Evolutionary conservation across 352 stramenopile genomes (phyloP), one percentile per base, ranked within the genome.

Genomic region (Phytophthora sojae): DNA sequence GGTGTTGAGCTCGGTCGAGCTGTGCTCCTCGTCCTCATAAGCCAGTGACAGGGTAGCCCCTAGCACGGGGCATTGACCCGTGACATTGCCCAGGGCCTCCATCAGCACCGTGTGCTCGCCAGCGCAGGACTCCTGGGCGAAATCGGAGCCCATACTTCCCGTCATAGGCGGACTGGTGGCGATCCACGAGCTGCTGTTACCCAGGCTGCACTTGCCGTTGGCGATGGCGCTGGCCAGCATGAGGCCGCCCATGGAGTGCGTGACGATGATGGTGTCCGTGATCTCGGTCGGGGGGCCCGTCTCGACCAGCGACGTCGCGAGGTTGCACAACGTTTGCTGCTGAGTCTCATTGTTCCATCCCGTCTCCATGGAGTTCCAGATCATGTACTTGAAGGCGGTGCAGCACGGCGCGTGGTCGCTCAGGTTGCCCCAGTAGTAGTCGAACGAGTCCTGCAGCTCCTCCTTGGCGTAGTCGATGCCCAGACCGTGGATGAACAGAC

Each of bases 111-210:
- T 72, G 9, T 73, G 66, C 4, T 76, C 64, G n/a, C 70, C 74
- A 57, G 21, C 51, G 17, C 81, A 88, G 6, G 73, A 17, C 11
- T 75, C 69, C 44, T 76, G 68, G n/a, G 81, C 51, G 42, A 76
- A 83, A 32, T 88, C 78, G 0, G 81, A 83, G n/a, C 71, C 76
- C 74, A 88, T 86, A 52, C 76, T 86, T 67, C 81, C 81, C 14
- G 37, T 67, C 64, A 88, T 78, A 2, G 81, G 79, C 3, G 76
- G 67, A 35, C 81, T 88, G 19, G 76, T 69, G 9, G 73, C 71
- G 17, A 86, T 35, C 81, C 81, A 88, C 11, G 73, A 79, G 5
- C 68, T 76, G 50, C 62, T 78, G 21, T 70, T 77, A 25, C 61
- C 71, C 0, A 91, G 60, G 29, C 59, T 64, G 61, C 85, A 93